Percentiles rank a stretch among this genome's conserved stretches.
Conservation (phyloP, 1,284 basidiomycete species). For the Ceratobasidium sp. region DNA sequence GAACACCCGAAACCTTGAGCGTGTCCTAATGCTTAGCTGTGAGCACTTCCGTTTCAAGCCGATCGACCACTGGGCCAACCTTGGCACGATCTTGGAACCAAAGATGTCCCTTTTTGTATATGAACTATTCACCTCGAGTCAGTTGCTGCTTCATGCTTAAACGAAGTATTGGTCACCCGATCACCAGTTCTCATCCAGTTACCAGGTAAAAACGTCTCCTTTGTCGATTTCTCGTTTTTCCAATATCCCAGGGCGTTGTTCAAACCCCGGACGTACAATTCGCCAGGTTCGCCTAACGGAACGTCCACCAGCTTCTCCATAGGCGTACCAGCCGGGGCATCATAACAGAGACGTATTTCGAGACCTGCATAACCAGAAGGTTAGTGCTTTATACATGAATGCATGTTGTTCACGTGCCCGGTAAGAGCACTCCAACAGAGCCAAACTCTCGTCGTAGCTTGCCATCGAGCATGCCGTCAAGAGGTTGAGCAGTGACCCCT, state of each 20-base stretch:
- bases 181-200: too few relatives aligned
- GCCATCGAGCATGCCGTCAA: slow-evolving; percentile 57
- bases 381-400: background rate
- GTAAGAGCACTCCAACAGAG: slow-evolving; percentile 64
- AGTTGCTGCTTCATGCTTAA: background rate
- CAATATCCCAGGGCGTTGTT: slow-evolving; percentile 65
- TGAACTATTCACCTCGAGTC: slow-evolving; percentile 17
- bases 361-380: slow-evolving; percentile 1
- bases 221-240: slow-evolving; percentile 69
- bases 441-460: slow-evolving; percentile 51
- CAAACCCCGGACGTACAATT: slow-evolving; percentile 62
- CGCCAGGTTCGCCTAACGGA: slow-evolving; percentile 63
- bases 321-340: slow-evolving; percentile 21
- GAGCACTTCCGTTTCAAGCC: too few relatives aligned
- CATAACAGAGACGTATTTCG: slow-evolving; percentile 11
- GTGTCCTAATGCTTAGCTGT: background rate
- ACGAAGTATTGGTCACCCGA: slow-evolving; percentile 61
- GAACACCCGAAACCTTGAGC: slow-evolving; percentile 64
- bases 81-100: slow-evolving; percentile 70
- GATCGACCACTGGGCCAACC: too few relatives aligned
- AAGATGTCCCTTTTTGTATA: slow-evolving; percentile 9
- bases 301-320: slow-evolving; percentile 23
- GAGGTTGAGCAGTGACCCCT: slow-evolving; percentile 56
- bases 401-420: slow-evolving; percentile 55
- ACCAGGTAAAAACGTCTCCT: slow-evolving; percentile 64